These are phyloP conservation scores for Ceratobasidium sp. DNA, from an alignment of 1,284 basidiomycete genomes.

Conservation along the genomic window DNA sequence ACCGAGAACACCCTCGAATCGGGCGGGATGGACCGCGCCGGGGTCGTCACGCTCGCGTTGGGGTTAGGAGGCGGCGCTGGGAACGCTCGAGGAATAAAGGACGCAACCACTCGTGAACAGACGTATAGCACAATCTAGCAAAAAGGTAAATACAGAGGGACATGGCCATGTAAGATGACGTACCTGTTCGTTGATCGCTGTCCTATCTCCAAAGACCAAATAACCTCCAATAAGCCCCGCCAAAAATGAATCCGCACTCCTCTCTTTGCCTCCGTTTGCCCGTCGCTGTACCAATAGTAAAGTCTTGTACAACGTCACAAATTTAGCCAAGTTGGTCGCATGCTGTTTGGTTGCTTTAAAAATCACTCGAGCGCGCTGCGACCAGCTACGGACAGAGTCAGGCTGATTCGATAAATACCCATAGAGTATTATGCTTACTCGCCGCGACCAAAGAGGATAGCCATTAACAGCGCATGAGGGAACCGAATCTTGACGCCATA, in stretches of 20 bases:
- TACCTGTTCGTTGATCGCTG: conserved; percentile 98
- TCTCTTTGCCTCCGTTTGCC: conserved; percentile 81
- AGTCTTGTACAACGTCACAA: conserved; percentile 93
- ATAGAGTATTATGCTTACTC: conserved; percentile 63
- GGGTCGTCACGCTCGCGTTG: conserved; percentile 48
- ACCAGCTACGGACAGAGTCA: conserved; percentile 63
- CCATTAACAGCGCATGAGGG: conserved; percentile 99
- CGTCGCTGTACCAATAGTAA: conserved; percentile 82
- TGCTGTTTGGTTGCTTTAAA: conserved; percentile 90
- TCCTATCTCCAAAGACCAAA: conserved; percentile 91
- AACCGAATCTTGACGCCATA: conserved; percentile 89
- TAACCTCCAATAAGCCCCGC: conserved; percentile 94
- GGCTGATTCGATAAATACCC: conserved; percentile 1
- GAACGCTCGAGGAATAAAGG: conserved; percentile 82
- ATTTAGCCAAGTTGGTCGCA: conserved; percentile 88
- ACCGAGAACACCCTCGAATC: conserved; percentile 82
- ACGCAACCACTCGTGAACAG: conserved; percentile 85
- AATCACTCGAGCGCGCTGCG: conserved; percentile 70
- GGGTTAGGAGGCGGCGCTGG: conserved; percentile 52
- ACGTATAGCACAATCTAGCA: conserved; percentile 94
- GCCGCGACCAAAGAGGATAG: conserved; percentile 90
- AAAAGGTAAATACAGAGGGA: neutral
- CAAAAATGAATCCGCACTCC: conserved; percentile 85
- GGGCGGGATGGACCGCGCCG: conserved; percentile 76
- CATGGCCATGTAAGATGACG: conserved; percentile 46